Base-by-base conservation (phyloP, 2,329 filamentous ascomycete genomes). In the Colletotrichum abscissum region DNA sequence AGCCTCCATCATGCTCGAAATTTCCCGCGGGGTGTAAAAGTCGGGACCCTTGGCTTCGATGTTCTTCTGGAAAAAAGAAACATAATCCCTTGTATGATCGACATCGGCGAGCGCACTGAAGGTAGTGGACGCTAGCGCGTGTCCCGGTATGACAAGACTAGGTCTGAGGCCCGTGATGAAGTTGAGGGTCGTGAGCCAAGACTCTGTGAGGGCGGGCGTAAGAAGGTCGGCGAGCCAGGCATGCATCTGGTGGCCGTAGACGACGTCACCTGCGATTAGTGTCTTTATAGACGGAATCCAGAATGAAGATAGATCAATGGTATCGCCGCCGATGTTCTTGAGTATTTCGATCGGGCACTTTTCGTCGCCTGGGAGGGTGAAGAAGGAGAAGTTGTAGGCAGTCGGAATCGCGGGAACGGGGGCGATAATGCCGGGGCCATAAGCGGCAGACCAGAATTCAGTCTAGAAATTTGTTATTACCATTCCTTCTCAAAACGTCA, bases 201-300 rank as follows among this genome's bases (percentile, higher is more conserved):
- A 64, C 16, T 55, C 8, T 1, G 64, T 74, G 6, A 74, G 56
- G 9, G 58, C 69, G 0, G 72, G 72, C 0, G 72, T 62, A 1
- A 74, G 35, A 4, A 74, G 60, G 38, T 74, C 73, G 26, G 64
- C 73, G 3, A 74, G 69, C 73, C 73, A 74, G 11, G 55, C 33
- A 52, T 74, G 73, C 54, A 72, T 46, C 30, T 60, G 24, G 38
- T 63, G 73, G 35, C 69, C n/a, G 55, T 69, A 72, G 35, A 74
- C 65, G 16, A 64, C 33, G 65, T 72, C 69, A 0, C 72, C 72
- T 0, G 72, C 69, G 24, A 74, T 69, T 26, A 72, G n/a, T 19
- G 69, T 69, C 35, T 33, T 38, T 12, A 19, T 65, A 2, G 59
- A 63, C 1, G 72, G 69, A 4, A 74, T 69, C 72, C 72, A 74